Evolutionary conservation across 2,329 filamentous ascomycete species (phyloP).

Genomic region (Fusarium haematococcum): DNA sequence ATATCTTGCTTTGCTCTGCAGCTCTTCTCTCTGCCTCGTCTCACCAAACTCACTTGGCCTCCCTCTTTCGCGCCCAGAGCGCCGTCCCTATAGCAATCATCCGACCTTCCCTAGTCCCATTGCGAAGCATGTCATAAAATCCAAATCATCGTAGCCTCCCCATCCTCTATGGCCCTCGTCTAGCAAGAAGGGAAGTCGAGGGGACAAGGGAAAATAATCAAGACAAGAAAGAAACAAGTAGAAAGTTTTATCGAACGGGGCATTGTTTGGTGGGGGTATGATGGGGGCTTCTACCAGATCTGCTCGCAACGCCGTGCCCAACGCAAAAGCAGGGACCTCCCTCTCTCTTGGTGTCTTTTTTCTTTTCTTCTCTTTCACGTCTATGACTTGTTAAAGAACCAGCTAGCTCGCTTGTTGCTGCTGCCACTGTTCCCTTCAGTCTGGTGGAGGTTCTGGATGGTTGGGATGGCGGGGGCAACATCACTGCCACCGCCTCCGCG

Average conservation of each 20-base stretch:
- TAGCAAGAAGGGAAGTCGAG: constrained; percentile 22
- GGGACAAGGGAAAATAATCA: constrained; percentile 19
- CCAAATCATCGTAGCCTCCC: constrained; percentile 46
- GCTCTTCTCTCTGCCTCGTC: constrained; percentile 14
- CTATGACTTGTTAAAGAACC: constrained; percentile 77
- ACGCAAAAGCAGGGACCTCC: constrained; percentile 41
- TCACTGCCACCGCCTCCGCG: constrained; percentile 70
- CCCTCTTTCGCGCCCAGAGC: constrained; percentile 29
- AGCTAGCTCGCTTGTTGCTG: constrained; percentile 75
- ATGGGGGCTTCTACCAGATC: constrained; percentile 35
- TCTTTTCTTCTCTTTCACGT: constrained; percentile 35
- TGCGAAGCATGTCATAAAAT: constrained; percentile 45
- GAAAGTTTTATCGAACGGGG: constrained; percentile 33
- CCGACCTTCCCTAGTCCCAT: constrained; percentile 34
- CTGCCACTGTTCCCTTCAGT: constrained; percentile 61
- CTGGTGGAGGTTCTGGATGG: constrained; percentile 69
- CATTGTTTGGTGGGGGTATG: constrained; percentile 35
- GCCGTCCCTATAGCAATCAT: constrained; percentile 32
- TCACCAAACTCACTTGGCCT: background rate
- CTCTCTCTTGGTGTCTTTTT: constrained; percentile 7
- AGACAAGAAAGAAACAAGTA: constrained; percentile 35
- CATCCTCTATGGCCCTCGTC: constrained; percentile 42
- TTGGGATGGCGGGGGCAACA: constrained; percentile 61
- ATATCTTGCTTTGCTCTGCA: constrained; percentile 25
- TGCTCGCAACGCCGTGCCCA: constrained; percentile 44